Conservation (phyloP, 2,329 filamentous ascomycete genomes). For the Chrysoporthe deuterocubensis region DNA sequence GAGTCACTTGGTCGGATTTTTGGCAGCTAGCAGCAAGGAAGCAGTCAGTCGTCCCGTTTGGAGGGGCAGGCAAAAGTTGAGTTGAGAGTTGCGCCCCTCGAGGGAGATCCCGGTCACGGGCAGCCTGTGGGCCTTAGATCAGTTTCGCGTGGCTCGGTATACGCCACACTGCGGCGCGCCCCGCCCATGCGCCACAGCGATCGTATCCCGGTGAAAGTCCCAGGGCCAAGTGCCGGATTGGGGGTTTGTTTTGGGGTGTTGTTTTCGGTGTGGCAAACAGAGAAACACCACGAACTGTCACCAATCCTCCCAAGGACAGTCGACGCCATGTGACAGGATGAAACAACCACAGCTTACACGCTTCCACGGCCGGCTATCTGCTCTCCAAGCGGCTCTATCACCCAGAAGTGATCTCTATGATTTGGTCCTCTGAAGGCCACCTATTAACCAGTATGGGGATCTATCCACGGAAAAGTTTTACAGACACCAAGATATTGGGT, state of each 20-base stretch:
- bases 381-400: too few species aligned
- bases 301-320: not conserved
- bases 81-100: conserved; percentile 7
- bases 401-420: not conserved
- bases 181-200: not conserved
- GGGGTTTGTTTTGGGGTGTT: too few species aligned
- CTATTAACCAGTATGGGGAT: too few species aligned
- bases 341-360: not conserved
- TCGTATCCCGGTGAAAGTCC: not conserved
- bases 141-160: not conserved
- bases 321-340: not conserved
- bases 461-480: too few species aligned
- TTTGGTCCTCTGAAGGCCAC: not conserved
- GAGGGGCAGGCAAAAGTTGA: conserved; percentile 29
- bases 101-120: not conserved
- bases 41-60: conserved; percentile 9
- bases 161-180: not conserved
- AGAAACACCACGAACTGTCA: not conserved
- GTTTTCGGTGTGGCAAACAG: not conserved
- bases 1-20: conserved; percentile 30
- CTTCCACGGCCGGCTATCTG: too few species aligned
- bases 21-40: conserved; percentile 14
- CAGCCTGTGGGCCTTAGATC: not conserved
- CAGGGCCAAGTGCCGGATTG: too few species aligned
- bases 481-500: too few species aligned